These are phyloP conservation scores for Fusarium hostae DNA, from an alignment of 2,329 filamentous ascomycete species.

Conservation along the genomic window DNA sequence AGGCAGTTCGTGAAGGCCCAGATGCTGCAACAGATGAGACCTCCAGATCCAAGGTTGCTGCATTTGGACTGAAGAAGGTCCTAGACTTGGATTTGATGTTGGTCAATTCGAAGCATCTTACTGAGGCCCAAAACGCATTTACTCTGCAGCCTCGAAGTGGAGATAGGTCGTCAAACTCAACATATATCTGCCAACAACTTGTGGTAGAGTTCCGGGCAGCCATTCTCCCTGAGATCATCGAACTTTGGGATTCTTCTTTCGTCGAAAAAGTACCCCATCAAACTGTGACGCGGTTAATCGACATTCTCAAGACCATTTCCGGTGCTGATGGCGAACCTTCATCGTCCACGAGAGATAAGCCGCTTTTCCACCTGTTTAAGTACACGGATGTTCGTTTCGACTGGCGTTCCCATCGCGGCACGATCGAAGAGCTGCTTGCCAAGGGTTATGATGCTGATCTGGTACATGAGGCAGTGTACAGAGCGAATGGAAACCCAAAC, in stretches of 20 bases:
- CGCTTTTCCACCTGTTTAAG: constrained; percentile 56
- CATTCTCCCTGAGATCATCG: constrained; percentile 78
- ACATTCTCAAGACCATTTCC: constrained; percentile 83
- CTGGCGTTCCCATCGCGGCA: constrained; percentile 53
- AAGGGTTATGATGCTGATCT: constrained; percentile 65
- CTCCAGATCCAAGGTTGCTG: constrained; percentile 60
- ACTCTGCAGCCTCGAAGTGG: constrained; percentile 54
- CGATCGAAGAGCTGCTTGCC: constrained; percentile 49
- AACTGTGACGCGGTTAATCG: constrained; percentile 82
- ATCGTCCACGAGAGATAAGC: constrained; percentile 69
- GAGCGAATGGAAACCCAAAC: constrained; percentile 74
- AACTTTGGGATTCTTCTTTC: constrained; percentile 86
- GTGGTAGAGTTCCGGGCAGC: constrained; percentile 86
- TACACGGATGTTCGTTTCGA: constrained; percentile 57
- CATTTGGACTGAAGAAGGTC: constrained; percentile 79
- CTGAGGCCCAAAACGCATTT: constrained; percentile 75
- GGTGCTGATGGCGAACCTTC: constrained; percentile 79
- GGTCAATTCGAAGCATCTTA: constrained; percentile 80
- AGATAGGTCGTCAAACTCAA: constrained; percentile 55
- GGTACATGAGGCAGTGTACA: constrained; percentile 82
- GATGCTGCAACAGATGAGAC: constrained; percentile 60
- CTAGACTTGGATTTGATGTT: constrained; percentile 83
- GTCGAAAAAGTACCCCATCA: constrained; percentile 82
- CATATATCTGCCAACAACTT: constrained; percentile 73
- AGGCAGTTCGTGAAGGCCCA: constrained; percentile 44